phyloP scores from a whole-genome alignment of 768 basidiomycete species.

The Boletus speciosus region DNA sequence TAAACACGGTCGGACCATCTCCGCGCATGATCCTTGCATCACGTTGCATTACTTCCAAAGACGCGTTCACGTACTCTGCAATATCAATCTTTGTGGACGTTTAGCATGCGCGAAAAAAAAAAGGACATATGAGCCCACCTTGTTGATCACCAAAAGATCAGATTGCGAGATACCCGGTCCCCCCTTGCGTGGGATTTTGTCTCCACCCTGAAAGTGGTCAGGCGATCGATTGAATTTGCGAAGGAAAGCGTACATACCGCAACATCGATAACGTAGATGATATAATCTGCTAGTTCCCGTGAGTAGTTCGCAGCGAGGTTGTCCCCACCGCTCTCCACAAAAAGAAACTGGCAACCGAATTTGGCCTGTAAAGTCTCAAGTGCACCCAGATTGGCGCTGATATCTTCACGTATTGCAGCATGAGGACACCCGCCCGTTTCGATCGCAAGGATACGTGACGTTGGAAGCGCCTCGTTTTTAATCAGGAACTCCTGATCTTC shows the following conservation, averaged over 20 bases:
- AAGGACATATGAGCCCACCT: slow-evolving; percentile 44
- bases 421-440: slow-evolving; percentile 99
- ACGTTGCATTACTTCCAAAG: slow-evolving; percentile 89
- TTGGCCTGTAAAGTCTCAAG: slow-evolving; percentile 91
- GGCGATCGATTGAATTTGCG: not conserved
- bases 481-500: slow-evolving; percentile 99
- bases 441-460: slow-evolving; percentile 87
- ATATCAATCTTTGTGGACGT: slow-evolving; percentile 73
- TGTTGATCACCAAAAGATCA: slow-evolving; percentile 93
- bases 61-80: slow-evolving; percentile 88
- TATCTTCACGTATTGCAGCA: slow-evolving; percentile 97
- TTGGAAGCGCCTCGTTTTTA: slow-evolving; percentile 81
- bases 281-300: slow-evolving; percentile 94
- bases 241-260: slow-evolving; percentile 45
- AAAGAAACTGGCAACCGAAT: slow-evolving; percentile 83
- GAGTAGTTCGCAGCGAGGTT: slow-evolving; percentile 98
- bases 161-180: slow-evolving; percentile 97
- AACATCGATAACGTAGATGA: slow-evolving; percentile 90
- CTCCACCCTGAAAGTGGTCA: slow-evolving; percentile 67
- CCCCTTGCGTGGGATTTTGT: slow-evolving; percentile 98
- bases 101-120: not conserved
- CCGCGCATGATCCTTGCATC: slow-evolving; percentile 94
- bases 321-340: slow-evolving; percentile 96
- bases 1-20: slow-evolving; percentile 89
- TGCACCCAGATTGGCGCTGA: slow-evolving; percentile 95